These are phyloP conservation scores for Vigna unguiculata DNA, from an alignment of 306 rosid genomes.

Conservation along the genomic window DNA sequence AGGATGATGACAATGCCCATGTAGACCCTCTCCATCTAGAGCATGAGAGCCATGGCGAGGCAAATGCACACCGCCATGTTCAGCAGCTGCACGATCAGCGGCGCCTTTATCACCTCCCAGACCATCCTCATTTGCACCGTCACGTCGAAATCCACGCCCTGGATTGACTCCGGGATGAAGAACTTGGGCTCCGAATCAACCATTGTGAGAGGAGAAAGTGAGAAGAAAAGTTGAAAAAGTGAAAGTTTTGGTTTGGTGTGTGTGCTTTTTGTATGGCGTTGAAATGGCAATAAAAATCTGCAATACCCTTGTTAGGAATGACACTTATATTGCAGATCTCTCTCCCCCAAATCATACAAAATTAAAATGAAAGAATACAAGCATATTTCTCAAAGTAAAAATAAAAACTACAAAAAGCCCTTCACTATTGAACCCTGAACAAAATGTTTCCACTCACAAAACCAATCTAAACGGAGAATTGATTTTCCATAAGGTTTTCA, in stretches of 20 bases:
- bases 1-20: conserved; percentile 93
- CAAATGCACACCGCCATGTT: conserved; percentile 64
- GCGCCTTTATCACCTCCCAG: conserved; percentile 89
- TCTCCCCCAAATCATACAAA: neutral
- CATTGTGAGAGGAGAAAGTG: conserved; percentile 40
- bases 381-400: neutral
- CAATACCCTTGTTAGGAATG: neutral
- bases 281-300: neutral
- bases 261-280: conserved; percentile 20
- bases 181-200: conserved; percentile 62
- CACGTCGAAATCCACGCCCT: conserved; percentile 64
- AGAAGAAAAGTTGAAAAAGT: neutral
- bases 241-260: neutral
- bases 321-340: conserved; percentile 34
- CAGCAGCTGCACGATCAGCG: conserved; percentile 88
- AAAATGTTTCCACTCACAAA: neutral
- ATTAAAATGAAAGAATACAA: neutral
- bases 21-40: conserved; percentile 83
- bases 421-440: too few species aligned
- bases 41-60: conserved; percentile 91
- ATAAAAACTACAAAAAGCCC: neutral
- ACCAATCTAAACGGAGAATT: neutral
- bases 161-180: conserved; percentile 68
- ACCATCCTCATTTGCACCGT: conserved; percentile 64
- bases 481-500: too few species aligned